phyloP scores from a whole-genome alignment of 2,329 filamentous ascomycete species.

The Talaromyces sp. region DNA sequence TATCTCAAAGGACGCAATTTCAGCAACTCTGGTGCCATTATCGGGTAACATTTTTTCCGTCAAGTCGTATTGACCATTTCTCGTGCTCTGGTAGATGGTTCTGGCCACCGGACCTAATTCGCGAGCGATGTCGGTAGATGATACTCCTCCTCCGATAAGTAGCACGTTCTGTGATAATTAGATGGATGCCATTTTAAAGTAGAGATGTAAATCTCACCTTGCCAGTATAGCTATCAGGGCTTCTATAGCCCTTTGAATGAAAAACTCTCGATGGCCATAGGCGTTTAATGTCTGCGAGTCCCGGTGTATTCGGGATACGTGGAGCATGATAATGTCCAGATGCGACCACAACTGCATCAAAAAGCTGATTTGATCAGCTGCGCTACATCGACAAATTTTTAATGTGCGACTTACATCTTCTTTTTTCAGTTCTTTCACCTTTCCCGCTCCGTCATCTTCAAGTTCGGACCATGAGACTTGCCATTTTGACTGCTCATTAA shows the following conservation, averaged over 20 bases:
- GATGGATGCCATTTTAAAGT: background rate
- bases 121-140: constrained; percentile 53
- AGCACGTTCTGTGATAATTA: constrained; percentile 49
- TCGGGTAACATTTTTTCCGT: constrained; percentile 53
- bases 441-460: constrained; percentile 32
- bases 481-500: constrained; percentile 46
- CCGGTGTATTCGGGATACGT: constrained; percentile 49
- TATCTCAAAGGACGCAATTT: constrained; percentile 48
- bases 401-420: background rate
- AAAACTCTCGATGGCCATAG: constrained; percentile 45
- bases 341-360: constrained; percentile 54
- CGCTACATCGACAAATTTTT: no score
- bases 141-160: constrained; percentile 55
- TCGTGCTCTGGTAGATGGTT: constrained; percentile 54
- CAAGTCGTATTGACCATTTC: constrained; percentile 60
- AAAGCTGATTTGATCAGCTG: constrained; percentile 23
- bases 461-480: constrained; percentile 44
- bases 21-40: constrained; percentile 52
- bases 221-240: constrained; percentile 47
- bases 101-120: constrained; percentile 48
- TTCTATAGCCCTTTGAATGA: constrained; percentile 54
- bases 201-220: constrained; percentile 32
- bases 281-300: constrained; percentile 47
- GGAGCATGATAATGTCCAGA: constrained; percentile 55
- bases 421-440: background rate